Evolutionary conservation across 768 basidiomycete genomes (phyloP).

Genomic region (Naganishia vishniacii): DNA sequence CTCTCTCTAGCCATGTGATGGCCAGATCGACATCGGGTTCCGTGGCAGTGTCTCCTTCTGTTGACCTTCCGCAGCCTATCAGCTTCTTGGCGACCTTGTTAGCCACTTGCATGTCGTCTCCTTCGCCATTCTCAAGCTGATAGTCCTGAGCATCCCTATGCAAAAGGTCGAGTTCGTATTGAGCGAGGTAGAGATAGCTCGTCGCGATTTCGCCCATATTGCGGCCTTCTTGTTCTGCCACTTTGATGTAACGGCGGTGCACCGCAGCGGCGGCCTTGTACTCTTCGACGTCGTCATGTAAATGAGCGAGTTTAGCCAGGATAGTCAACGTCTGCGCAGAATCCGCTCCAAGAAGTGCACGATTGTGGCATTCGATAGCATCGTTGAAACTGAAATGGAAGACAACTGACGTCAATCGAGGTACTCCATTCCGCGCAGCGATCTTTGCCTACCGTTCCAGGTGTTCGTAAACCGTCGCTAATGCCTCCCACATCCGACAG

Average conservation of each 20-base stretch:
- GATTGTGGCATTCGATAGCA: constrained; percentile 84
- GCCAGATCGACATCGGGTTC: constrained; percentile 63
- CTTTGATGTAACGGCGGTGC: constrained; percentile 56
- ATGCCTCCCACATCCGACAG: constrained; percentile 89
- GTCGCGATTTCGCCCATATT: constrained; percentile 72
- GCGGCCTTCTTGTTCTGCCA: constrained; percentile 54
- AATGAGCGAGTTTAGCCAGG: constrained; percentile 41
- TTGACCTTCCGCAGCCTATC: constrained; percentile 1
- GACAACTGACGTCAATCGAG: constrained; percentile 45
- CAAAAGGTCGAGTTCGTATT: constrained; percentile 57
- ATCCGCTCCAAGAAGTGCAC: constrained; percentile 59
- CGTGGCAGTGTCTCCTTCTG: background rate
- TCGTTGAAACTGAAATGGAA: constrained; percentile 58
- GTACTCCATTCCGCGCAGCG: background rate
- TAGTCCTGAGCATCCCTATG: constrained; percentile 23
- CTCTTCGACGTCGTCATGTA: constrained; percentile 36
- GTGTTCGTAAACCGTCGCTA: constrained; percentile 89
- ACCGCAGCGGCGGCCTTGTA: constrained; percentile 50
- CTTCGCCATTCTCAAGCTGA: constrained; percentile 10
- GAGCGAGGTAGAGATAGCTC: constrained; percentile 78
- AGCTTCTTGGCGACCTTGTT: background rate
- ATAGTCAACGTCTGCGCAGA: constrained; percentile 40
- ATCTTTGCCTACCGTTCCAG: constrained; percentile 65
- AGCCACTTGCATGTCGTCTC: constrained; percentile 6
- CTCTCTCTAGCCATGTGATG: constrained; percentile 63